phyloP scores from a whole-genome alignment of 2,329 filamentous ascomycete species.

The Botrytis pseudocinerea region DNA sequence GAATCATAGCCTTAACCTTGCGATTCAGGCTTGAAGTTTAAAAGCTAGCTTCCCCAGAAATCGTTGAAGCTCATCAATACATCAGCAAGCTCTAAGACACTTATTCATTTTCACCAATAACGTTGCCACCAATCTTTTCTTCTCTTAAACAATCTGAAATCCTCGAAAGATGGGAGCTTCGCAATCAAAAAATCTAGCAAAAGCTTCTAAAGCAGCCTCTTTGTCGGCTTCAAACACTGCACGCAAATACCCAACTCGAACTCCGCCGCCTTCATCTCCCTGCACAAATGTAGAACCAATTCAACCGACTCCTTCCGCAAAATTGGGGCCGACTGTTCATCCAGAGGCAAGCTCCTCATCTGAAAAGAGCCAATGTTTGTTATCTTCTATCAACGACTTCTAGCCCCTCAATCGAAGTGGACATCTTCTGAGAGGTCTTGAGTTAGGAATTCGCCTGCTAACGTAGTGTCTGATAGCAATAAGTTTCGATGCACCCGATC shows the following conservation, averaged over 20 bases:
- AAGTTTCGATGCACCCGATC: constrained; percentile 27
- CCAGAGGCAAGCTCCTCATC: constrained; percentile 22
- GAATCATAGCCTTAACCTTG: neutral
- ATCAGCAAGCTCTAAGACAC: neutral
- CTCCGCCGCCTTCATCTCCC: constrained; percentile 27
- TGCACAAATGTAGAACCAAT: constrained; percentile 23
- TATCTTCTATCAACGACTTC: neutral
- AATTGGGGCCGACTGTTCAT: constrained; percentile 24
- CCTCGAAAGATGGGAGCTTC: constrained; percentile 34
- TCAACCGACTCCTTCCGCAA: constrained; percentile 21
- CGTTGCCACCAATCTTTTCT: neutral
- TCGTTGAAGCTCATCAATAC: constrained; percentile 4
- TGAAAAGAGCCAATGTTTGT: constrained; percentile 24
- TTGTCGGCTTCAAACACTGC: constrained; percentile 27
- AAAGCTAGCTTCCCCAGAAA: neutral
- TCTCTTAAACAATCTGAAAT: neutral
- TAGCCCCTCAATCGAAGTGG: neutral
- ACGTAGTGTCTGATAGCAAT: constrained; percentile 19
- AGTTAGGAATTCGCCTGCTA: neutral
- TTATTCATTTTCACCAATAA: neutral
- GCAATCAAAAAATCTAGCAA: constrained; percentile 35
- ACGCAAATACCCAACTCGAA: constrained; percentile 39
- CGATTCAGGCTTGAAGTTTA: neutral
- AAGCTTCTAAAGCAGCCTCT: constrained; percentile 29
- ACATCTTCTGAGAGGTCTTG: neutral